These are phyloP conservation scores for Barnettozyma wickerhamii DNA, from an alignment of 805 yeast genomes.

Conservation along the genomic window DNA sequence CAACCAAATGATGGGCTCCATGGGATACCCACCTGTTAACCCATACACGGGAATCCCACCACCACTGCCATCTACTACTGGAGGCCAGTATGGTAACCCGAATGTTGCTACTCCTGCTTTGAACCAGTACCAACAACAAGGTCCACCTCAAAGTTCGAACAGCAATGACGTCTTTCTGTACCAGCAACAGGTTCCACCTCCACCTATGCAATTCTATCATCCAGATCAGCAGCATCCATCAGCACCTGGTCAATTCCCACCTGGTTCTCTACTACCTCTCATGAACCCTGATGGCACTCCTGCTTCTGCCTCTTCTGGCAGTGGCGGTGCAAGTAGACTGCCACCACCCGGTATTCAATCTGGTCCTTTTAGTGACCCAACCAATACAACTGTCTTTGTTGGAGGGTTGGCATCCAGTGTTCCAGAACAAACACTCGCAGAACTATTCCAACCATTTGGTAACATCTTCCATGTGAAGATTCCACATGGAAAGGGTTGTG, in stretches of 20 bases:
- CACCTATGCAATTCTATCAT: constrained; percentile 15
- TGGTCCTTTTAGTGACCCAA: constrained; percentile 45
- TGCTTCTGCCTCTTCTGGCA: neutral
- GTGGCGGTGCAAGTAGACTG: neutral
- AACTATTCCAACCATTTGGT: constrained; percentile 74
- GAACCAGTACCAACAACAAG: constrained; percentile 21
- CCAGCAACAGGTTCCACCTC: constrained; percentile 21
- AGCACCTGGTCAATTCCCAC: constrained; percentile 8
- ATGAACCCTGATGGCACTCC: constrained; percentile 3
- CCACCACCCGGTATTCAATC: constrained; percentile 10
- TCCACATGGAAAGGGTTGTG: constrained; percentile 78
- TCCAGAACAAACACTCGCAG: constrained; percentile 53
- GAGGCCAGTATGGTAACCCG: constrained; percentile 5
- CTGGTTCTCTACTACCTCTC: constrained; percentile 2
- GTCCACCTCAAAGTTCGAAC: constrained; percentile 5
- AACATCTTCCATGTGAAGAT: constrained; percentile 62
- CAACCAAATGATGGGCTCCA: constrained; percentile 6
- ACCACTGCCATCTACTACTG: constrained; percentile 4
- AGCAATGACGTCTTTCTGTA: constrained; percentile 19
- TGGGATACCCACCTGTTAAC: constrained; percentile 7
- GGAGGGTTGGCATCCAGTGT: constrained; percentile 70
- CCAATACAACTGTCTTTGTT: constrained; percentile 71
- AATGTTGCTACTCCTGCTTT: constrained; percentile 3
- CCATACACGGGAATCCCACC: constrained; percentile 6
- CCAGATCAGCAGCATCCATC: constrained; percentile 15